Evolutionary conservation across 1,284 basidiomycete genomes (phyloP).

Genomic region (Psilocybe mexicana): DNA sequence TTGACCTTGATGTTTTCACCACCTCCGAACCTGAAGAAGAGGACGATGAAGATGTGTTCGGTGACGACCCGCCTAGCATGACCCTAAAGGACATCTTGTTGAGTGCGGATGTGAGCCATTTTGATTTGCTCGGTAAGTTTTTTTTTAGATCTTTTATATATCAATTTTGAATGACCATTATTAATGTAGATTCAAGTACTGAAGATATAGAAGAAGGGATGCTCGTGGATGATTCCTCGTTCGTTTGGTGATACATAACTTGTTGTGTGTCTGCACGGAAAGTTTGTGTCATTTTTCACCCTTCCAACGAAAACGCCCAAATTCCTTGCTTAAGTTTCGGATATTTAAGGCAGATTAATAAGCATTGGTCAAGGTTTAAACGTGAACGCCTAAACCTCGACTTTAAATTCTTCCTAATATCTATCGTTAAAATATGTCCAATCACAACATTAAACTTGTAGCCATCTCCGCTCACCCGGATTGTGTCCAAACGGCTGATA

Average conservation of each 20-base stretch:
- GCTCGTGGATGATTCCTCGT: conserved; percentile 12
- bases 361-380: too few relatives aligned
- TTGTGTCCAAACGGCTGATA: too few relatives aligned
- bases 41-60: conserved; percentile 10
- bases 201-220: conserved; percentile 13
- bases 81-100: conserved; percentile 40
- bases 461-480: too few relatives aligned
- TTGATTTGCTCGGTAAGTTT: conserved; percentile 31
- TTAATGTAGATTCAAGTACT: neutral
- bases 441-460: too few relatives aligned
- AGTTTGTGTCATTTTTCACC: too few relatives aligned
- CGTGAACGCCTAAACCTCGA: too few relatives aligned
- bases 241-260: conserved; percentile 14
- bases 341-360: too few relatives aligned
- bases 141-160: neutral
- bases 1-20: neutral
- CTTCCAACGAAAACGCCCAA: too few relatives aligned
- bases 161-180: neutral
- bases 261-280: too few relatives aligned
- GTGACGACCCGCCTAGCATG: conserved; percentile 37
- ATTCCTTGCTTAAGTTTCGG: too few relatives aligned
- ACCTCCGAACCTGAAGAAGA: neutral
- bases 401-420: too few relatives aligned
- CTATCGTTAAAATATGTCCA: too few relatives aligned
- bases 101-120: conserved; percentile 35